Evolutionary conservation across 2,329 filamentous ascomycete genomes (phyloP), one percentile per base, ranked within the genome.

Genomic region (Parastagonospora avenae): DNA sequence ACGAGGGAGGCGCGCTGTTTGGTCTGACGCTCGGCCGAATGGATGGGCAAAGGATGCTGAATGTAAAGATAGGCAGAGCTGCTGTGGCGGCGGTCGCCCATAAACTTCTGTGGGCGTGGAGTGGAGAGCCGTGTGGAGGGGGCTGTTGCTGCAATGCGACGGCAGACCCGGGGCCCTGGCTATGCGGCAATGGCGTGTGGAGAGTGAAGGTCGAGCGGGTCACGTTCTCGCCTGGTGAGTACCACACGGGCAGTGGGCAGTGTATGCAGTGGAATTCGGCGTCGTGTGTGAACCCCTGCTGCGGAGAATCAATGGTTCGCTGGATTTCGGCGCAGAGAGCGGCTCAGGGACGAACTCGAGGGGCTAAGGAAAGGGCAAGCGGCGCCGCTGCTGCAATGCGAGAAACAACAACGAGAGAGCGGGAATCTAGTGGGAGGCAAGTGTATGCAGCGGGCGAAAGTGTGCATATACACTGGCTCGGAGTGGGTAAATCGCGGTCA

Each of bases 31-130:
- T 37, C 27, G 41, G 48, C 52, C 36, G 58, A 57, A 54, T 51
- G 50, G 43, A 64, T 54, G 53, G 49, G 27, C 28, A 56, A 42
- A 43, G 61, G 55, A 60, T 63, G 62, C 35, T 54, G 56, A 24
- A 51, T 45, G 54, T 64, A 67, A 47, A 57, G 60, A 67, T 66
- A 60, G 42, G 55, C 56, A 35, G 57, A 44, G 50, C 46, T 46
- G 61, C 47, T 52, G 55, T 58, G 52, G 63, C 57, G 54, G 62
- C 51, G 60, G 59, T 63, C 58, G 61, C 57, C 59, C 64, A 66
- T 67, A 57, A 60, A 64, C 58, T 53, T 51, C 50, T 51, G 50
- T 32, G 49, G 55, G 35, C 35, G 35, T 29, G 41, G 36, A 33
- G 29, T 19, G 27, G 38, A 8, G 11, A 24, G 24, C 8, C 31